These are phyloP conservation scores for Adansonia gregorii DNA, from an alignment of 441 rosid species.

Conservation along the genomic window DNA sequence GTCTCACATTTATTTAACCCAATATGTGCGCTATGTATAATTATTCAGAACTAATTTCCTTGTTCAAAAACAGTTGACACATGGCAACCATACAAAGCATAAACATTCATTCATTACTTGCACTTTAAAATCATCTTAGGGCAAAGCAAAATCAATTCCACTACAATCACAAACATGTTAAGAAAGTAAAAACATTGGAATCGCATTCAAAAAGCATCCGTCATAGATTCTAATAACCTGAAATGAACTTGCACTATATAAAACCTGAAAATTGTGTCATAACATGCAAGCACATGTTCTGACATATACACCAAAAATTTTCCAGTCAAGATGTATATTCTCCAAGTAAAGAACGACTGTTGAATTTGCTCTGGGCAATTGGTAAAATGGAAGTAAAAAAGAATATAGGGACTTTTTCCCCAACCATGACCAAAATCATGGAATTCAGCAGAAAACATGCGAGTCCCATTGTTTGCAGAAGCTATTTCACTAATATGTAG, in stretches of 20 bases:
- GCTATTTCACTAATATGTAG: slow-evolving; percentile 15
- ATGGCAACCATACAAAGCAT: not conserved
- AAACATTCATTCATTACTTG: not conserved
- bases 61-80: not conserved
- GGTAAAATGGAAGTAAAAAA: slow-evolving; percentile 8
- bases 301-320: not conserved
- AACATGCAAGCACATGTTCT: not conserved
- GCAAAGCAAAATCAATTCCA: not conserved
- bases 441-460: not conserved
- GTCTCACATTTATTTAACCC: not conserved
- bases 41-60: not conserved
- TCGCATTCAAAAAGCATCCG: not conserved
- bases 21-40: not conserved
- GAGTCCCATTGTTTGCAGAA: not conserved
- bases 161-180: not conserved
- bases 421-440: not conserved
- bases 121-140: not conserved
- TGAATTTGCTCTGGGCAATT: not conserved
- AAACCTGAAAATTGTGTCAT: not conserved
- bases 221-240: not conserved
- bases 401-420: slow-evolving; percentile 7
- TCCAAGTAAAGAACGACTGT: not conserved
- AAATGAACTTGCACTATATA: not conserved
- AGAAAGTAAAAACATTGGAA: not conserved
- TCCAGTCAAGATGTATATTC: not conserved